Conservation (phyloP, 2,329 filamentous ascomycete genomes). For the Huntiella bhutanensis region DNA sequence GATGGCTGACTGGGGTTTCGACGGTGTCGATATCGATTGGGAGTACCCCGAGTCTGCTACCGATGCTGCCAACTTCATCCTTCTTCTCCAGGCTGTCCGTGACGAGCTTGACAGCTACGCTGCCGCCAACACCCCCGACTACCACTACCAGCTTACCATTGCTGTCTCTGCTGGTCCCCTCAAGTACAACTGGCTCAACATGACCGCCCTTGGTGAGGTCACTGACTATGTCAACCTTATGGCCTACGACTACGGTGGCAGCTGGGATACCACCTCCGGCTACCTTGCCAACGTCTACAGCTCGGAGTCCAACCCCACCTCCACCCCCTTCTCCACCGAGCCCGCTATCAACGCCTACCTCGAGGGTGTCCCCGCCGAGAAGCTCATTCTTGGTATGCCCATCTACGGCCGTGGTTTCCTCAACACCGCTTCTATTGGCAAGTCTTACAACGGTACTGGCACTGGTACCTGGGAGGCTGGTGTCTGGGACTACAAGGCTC, state of each 20-base stretch:
- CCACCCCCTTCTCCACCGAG: slow-evolving; percentile 53
- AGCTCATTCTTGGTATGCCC: slow-evolving; percentile 63
- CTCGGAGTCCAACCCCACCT: slow-evolving; percentile 30
- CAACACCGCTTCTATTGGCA: slow-evolving; percentile 43
- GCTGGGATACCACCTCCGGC: slow-evolving; percentile 43
- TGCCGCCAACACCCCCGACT: slow-evolving; percentile 22
- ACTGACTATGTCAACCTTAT: slow-evolving; percentile 44
- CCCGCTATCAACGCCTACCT: slow-evolving; percentile 48
- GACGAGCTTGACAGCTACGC: slow-evolving; percentile 30
- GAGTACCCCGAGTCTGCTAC: slow-evolving; percentile 21
- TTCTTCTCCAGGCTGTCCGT: slow-evolving; percentile 26
- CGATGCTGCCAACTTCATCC: slow-evolving; percentile 26
- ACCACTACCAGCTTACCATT: slow-evolving; percentile 36
- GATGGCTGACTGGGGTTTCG: slow-evolving; percentile 52
- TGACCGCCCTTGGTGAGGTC: slow-evolving; percentile 25
- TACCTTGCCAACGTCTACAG: slow-evolving; percentile 56
- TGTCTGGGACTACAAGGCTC: slow-evolving; percentile 63
- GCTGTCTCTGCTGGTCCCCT: slow-evolving; percentile 29
- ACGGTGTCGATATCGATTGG: slow-evolving; percentile 27
- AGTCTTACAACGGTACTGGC: slow-evolving; percentile 43
- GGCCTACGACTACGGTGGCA: slow-evolving; percentile 56
- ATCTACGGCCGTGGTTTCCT: slow-evolving; percentile 58
- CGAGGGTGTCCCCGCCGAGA: slow-evolving; percentile 40
- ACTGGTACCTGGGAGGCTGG: slow-evolving; percentile 53
- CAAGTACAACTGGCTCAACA: slow-evolving; percentile 29